Evolutionary conservation across 129 eudicot genomes (phyloP).

Genomic region (Flaveria brownii): DNA sequence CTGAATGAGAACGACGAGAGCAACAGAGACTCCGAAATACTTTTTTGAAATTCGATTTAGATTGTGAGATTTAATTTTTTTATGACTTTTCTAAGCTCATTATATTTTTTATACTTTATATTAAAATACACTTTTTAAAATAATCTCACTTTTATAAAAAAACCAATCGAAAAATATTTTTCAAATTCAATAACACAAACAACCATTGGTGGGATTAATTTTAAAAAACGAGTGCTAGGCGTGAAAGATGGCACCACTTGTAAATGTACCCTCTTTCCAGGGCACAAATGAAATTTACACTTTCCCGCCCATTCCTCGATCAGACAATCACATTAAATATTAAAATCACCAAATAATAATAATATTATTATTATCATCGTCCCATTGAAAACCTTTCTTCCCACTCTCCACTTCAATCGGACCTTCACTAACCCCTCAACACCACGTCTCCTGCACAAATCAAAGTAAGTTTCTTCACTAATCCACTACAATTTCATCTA

Average conservation of each 20-base stretch:
- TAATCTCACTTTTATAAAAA: no score
- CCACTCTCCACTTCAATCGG: conserved; percentile 16
- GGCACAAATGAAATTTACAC: conserved; percentile 24
- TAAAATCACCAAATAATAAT: background rate
- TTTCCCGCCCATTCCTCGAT: conserved; percentile 44
- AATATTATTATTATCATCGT: background rate
- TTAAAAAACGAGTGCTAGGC: background rate
- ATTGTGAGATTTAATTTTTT: no score
- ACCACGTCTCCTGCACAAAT: background rate
- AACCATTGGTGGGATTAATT: background rate
- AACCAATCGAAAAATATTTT: no score
- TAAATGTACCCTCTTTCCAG: conserved; percentile 23
- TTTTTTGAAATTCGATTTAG: no score
- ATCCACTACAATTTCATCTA: background rate
- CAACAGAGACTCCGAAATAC: no score
- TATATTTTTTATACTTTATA: no score
- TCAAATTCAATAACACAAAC: no score
- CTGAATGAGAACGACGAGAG: no score
- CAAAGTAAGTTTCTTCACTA: conserved; percentile 16
- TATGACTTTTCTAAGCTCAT: no score
- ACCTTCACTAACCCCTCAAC: background rate
- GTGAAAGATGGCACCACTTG: conserved; percentile 31
- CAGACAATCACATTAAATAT: conserved; percentile 17
- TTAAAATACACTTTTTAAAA: no score
- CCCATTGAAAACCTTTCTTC: background rate